Evolutionary conservation across 805 yeast species (phyloP).

Genomic region (Saccharomycopsis sp.): DNA sequence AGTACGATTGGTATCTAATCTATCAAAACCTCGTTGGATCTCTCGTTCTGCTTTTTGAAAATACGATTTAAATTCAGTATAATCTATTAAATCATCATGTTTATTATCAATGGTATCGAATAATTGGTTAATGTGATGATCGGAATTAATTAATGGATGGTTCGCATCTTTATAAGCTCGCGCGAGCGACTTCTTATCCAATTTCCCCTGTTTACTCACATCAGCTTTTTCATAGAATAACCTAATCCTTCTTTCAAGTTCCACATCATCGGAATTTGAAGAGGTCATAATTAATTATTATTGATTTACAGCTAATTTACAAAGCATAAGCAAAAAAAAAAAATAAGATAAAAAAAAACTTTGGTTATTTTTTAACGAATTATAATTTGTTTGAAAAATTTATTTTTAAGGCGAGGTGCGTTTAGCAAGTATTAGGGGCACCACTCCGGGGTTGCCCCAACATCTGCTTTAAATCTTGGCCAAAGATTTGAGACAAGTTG

Average conservation of each 20-base stretch:
- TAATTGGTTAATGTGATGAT: slow-evolving; percentile 49
- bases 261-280: background rate
- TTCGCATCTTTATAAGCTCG: slow-evolving; percentile 40
- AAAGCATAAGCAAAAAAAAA: too few species aligned
- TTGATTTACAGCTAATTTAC: too few species aligned
- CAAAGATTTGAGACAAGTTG: too few species aligned
- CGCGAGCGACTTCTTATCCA: slow-evolving; percentile 33
- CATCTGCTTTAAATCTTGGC: too few species aligned
- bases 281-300: background rate
- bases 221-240: slow-evolving; percentile 6
- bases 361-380: background rate
- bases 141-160: slow-evolving; percentile 60
- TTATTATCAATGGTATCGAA: slow-evolving; percentile 55
- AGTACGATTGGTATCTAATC: slow-evolving; percentile 64
- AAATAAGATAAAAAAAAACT: too few species aligned
- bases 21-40: slow-evolving; percentile 59
- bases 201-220: slow-evolving; percentile 34
- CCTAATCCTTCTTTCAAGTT: background rate
- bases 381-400: too few species aligned
- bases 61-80: slow-evolving; percentile 59
- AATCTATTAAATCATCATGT: slow-evolving; percentile 51
- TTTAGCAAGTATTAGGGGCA: too few species aligned
- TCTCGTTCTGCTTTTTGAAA: slow-evolving; percentile 62
- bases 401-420: too few species aligned
- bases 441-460: too few species aligned